These are phyloP conservation scores for Galerina marginata DNA, from an alignment of 768 basidiomycete genomes.

Conservation along the genomic window DNA sequence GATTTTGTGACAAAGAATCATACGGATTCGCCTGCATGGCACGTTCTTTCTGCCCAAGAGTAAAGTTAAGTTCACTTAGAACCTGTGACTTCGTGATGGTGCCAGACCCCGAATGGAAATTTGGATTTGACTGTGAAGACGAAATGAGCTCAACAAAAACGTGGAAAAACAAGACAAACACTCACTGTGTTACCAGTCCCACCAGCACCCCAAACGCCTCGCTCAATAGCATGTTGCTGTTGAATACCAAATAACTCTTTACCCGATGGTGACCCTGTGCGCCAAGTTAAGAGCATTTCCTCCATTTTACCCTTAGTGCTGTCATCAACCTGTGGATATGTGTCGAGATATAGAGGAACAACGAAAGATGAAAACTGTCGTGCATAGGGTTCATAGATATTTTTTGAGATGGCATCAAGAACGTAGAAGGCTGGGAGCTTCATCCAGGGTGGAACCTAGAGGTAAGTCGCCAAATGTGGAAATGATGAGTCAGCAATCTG, in stretches of 20 bases:
- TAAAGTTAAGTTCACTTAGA: slow-evolving; percentile 81
- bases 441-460: slow-evolving; percentile 85
- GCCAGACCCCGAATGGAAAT: slow-evolving; percentile 43
- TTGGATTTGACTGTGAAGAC: slow-evolving; percentile 30
- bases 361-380: slow-evolving; percentile 83
- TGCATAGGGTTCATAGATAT: slow-evolving; percentile 92
- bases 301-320: slow-evolving; percentile 93
- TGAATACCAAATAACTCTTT: slow-evolving; percentile 85
- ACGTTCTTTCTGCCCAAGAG: slow-evolving; percentile 81
- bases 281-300: slow-evolving; percentile 96
- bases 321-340: slow-evolving; percentile 87
- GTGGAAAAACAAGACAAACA: slow-evolving; percentile 1
- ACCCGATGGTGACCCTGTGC: slow-evolving; percentile 80
- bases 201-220: slow-evolving; percentile 76
- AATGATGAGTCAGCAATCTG: slow-evolving; percentile 76
- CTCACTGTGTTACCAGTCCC: slow-evolving; percentile 31
- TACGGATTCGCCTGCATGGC: slow-evolving; percentile 73
- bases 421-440: slow-evolving; percentile 95
- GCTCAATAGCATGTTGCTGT: slow-evolving; percentile 84
- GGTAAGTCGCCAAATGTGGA: slow-evolving; percentile 39
- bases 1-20: slow-evolving; percentile 69
- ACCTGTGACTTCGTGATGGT: slow-evolving; percentile 80
- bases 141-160: not conserved
- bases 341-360: slow-evolving; percentile 82
- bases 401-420: slow-evolving; percentile 96